These are phyloP conservation scores for Catharanthus roseus DNA, from an alignment of 257 asterid genomes.

Conservation along the genomic window DNA sequence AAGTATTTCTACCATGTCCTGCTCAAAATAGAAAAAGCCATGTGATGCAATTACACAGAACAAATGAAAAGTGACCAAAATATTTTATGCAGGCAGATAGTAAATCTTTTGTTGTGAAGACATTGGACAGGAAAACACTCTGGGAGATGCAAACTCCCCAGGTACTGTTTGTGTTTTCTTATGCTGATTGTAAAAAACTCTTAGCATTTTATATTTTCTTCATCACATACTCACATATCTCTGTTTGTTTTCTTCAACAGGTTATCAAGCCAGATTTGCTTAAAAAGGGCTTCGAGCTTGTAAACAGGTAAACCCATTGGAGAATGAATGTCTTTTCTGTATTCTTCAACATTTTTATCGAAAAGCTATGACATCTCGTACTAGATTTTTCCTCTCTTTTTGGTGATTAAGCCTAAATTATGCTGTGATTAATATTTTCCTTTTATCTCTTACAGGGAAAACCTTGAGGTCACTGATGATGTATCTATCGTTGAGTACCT, in stretches of 20 bases:
- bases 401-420: no score
- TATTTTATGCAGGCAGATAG: constrained; percentile 58
- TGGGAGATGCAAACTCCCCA: constrained; percentile 99
- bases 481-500: constrained; percentile 95
- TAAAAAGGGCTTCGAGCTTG: constrained; percentile 85
- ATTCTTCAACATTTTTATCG: no score
- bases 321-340: neutral
- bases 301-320: constrained; percentile 49
- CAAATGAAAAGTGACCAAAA: neutral
- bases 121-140: constrained; percentile 83
- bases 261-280: constrained; percentile 86
- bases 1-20: neutral
- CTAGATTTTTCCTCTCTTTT: no score
- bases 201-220: neutral
- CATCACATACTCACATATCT: neutral
- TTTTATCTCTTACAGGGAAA: constrained; percentile 52
- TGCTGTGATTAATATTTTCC: neutral
- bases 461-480: constrained; percentile 97
- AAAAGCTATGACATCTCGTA: no score
- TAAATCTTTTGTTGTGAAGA: constrained; percentile 73
- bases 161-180: constrained; percentile 33
- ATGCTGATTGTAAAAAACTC: neutral
- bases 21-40: neutral
- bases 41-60: neutral
- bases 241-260: constrained; percentile 27